Evolutionary conservation across 2,329 filamentous ascomycete genomes (phyloP), one percentile per base, ranked within the genome.

Genomic region (Colletotrichum spaethianum): DNA sequence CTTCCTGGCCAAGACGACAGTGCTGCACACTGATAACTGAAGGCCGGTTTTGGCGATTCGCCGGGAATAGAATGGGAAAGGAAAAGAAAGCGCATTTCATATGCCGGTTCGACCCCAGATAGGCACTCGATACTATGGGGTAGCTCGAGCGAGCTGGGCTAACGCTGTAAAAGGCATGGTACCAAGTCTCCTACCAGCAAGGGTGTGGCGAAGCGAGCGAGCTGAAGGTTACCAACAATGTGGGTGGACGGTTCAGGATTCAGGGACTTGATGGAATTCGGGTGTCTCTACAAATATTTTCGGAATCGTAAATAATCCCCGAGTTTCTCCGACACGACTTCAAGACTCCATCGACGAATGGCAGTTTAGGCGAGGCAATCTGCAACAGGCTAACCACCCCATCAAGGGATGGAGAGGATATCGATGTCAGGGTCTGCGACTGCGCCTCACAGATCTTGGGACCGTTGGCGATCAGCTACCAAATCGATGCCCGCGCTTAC

Each of bases 401-500:
- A 48, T n/a, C 57, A 18, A 36, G 52, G 48, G 6, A 23, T 28
- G 14, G 38, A 16, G n/a, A 42, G 28, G 18, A 23, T 5, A 48
- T 44, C 28, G 31, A 33, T 48, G n/a, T 11, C 31, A 28, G 18
- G 31, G 26, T 38, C 31, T 26, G 31, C 26, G 11, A 44, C 46
- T 38, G 16, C n/a, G n/a, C n/a, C n/a, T n/a, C n/a, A n/a, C 28
- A n/a, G 33, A n/a, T 38, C 44, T 23, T 42, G 38, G n/a, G n/a
- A n/a, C 48, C 48, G 48, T 44, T 26, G 36, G 38, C n/a, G 46
- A 63, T 63, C 48, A 53, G 63, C 52, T 20, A 31, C 40, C 26
- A 7, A 12, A 57, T 57, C 31, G 2, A 36, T 36, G 33, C 33
- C 33, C 11, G 33, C 33, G 33, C 33, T 36, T 48, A 20, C 52